Evolutionary conservation across 2,329 filamentous ascomycete genomes (phyloP).

Genomic region (Colletotrichum noveboracense): DNA sequence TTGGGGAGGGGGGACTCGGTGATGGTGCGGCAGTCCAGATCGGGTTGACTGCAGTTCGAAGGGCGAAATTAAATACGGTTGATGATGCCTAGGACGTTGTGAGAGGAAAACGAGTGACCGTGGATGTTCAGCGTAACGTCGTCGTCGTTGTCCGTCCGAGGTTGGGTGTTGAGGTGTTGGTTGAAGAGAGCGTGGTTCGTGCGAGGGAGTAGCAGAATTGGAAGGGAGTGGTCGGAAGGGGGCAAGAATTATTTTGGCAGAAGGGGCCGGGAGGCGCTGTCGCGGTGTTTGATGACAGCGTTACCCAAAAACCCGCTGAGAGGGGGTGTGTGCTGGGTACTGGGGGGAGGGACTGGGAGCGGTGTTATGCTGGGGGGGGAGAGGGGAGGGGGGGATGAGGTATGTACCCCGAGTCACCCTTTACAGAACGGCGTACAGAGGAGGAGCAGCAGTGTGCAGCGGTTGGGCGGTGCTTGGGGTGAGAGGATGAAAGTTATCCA

Average conservation of each 20-base stretch:
- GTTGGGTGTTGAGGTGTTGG: conserved; percentile 19
- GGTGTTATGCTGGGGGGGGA: neutral
- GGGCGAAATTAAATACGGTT: neutral
- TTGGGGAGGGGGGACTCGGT: neutral
- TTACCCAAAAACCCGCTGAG: conserved; percentile 19
- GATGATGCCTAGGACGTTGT: neutral
- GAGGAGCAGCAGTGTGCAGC: neutral
- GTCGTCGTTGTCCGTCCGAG: conserved; percentile 14
- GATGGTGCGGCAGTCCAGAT: neutral
- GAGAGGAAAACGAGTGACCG: conserved; percentile 15
- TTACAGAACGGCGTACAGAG: neutral
- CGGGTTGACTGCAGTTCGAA: neutral
- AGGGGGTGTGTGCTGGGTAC: neutral
- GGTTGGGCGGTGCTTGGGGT: neutral
- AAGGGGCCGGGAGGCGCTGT: conserved; percentile 22
- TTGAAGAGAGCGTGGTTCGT: conserved; percentile 17
- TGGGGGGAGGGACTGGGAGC: neutral
- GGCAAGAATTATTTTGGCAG: conserved; percentile 23
- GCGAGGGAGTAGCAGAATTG: conserved; percentile 19
- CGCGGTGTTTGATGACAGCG: conserved; percentile 23
- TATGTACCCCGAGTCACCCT: neutral
- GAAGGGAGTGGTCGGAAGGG: conserved; percentile 23
- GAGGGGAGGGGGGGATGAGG: neutral
- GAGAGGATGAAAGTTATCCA: conserved; percentile 6
- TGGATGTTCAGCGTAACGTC: conserved; percentile 15